Evolutionary conservation across 495 filamentous ascomycete species (phyloP), one percentile per base, ranked within the genome.

Genomic region (Aspergillus ellipticus): DNA sequence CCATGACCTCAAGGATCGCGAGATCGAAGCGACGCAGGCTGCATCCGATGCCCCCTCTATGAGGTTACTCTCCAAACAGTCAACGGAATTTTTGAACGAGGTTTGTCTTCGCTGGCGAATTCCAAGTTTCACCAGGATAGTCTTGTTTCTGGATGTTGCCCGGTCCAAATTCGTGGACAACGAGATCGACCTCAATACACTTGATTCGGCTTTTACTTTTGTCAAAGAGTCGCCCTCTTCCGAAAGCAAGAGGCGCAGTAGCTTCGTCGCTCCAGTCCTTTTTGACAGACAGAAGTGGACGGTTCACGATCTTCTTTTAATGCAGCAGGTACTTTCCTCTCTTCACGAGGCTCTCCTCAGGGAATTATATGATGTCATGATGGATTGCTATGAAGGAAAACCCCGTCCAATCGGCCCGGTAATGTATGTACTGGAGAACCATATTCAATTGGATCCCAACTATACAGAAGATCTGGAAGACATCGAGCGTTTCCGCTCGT

Each of bases 61-160:
- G 59, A 84, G 81, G 42, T 73, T 93, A 19, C 74, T 99, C 11
- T 94, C 92, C 0, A 90, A 90, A 57, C 81, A 89, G 45, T 94
- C 91, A 2, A 79, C 80, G 10, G 90, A 96, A 50, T 74, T 99
- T 54, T 72, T 97, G 52, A 87, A 87, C 62, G 93, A 97, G 63
- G 79, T 96, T 41, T 88, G 84, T 62, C 71, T 90, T 59, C 85
- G 92, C 56, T 99, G 95, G 95, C 86, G 95, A 21, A 83, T 99
- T 56, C 93, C 94, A 17, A 82, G 83, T 46, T 90, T 88, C 66
- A 90, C 91, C 31, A 80, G 90, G 46, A 75, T 92, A 51, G 82
- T 92, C 2, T 74, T 95, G 9, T 89, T 96, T 63, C 73, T 97
- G 37, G 95, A 99, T 72, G 90, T 91, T 37, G 81, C 90, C 41